Base-by-base conservation (phyloP, 1,284 basidiomycete genomes). In the Sparassis latifolia region DNA sequence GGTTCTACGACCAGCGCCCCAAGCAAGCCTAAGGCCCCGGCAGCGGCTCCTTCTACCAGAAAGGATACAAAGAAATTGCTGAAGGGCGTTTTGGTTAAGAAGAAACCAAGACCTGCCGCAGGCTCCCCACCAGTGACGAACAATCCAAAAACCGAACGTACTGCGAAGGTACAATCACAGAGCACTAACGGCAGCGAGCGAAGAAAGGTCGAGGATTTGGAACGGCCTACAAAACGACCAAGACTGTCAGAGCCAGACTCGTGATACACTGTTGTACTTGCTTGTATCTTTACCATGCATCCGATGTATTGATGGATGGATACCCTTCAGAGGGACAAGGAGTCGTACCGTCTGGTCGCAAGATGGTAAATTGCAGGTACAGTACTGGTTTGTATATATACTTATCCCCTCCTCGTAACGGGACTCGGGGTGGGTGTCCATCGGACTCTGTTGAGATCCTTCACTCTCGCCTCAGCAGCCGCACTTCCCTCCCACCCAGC, bases 1-100 rank as follows among this genome's bases (percentile, higher is more conserved):
- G 52, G 56, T 43, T 46, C 65, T 1, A 28, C 55, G 38, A 35
- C 51, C 35, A 30, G 44, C 10, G 20, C 32, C 12, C 7, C 38
- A 3, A 41, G 29, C 46, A 55, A 58, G 44, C 54, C 58, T 31
- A 75, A 66, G 66, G 51, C 20, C 20, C 20, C 20, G 20, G 20
- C 65, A 66, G 30, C 58, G 66, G 33, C 62, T n/a, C 47, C 61
- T 2, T 45, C 56, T 32, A 56, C 57, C 31, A 76, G 77, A 65
- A 87, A 80, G 62, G 79, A 84, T 39, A 55, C 62, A 28, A 86
- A 86, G 64, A 80, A 76, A 56, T 63, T 73, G 5, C 69, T 90
- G 42, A 89, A 88, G 63, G 88, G 88, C 38, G 83, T 89, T 7
- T 69, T 89, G n/a, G 79, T 89, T 45, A 89, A 88, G 71, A 87